Evolutionary conservation across 169 alveolate species (phyloP), one percentile per base, ranked within the genome.

Genomic region (Plasmodium billcollinsi): DNA sequence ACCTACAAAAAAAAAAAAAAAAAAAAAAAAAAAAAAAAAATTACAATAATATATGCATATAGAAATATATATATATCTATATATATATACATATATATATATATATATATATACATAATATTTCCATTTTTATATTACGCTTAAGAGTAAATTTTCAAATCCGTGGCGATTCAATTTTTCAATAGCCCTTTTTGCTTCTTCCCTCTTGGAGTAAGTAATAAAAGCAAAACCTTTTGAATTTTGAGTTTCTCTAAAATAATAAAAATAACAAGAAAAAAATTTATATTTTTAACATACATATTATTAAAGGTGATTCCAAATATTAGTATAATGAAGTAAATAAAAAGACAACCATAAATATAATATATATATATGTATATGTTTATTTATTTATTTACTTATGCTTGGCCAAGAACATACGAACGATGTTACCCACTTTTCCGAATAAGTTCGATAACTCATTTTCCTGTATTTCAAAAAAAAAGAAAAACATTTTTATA

Each of bases 201-300:
- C 97, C 74, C 95, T 92, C 33, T 91, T 94, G 54, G 96, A 91
- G 83, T 96, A 96, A 1, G 98, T 96, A 33, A 96, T 91, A 88
- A 96, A 96, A 20, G 98, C 98, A 85, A 96, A 96, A 0, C 98
- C 98, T 93, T 96, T 96, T 74, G 98, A 94, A 67, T 73, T 92
- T 85, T 95, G 96, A 56, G 97, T 95, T 80, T 96, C 97, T 92
- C 97, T 96, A 86, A 20, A 21, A 52, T 56, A 3, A 45, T 29
- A 24, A 75, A 92, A 62, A n/a, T 21, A 21, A 72, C 24, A 66
- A 52, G 9, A 43, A 21, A 70, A 45, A 47, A 7, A 33, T 2
- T 63, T 45, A 49, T 18, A 8, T 33, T 29, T 29, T 29, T 29
- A 29, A 29, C 43, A 29, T 29, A 2, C 43, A 29, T 29, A 29